These are phyloP conservation scores for Pseudopithomyces chartarum DNA, from an alignment of 2,329 filamentous ascomycete genomes.

Conservation along the genomic window DNA sequence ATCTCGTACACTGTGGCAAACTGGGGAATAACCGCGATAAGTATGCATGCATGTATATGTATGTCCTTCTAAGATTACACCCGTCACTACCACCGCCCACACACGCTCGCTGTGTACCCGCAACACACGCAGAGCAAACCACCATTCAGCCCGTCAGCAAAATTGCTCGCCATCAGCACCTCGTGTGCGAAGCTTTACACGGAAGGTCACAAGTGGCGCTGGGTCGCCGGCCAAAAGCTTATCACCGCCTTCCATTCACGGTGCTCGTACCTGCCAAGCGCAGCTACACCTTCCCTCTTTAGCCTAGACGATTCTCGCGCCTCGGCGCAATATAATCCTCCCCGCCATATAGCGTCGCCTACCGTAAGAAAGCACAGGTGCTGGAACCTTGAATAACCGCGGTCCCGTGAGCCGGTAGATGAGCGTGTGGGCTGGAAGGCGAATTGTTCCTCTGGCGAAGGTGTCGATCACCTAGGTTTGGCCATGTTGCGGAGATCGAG, in stretches of 20 bases:
- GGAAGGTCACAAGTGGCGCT: neutral
- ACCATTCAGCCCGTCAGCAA: too few species aligned
- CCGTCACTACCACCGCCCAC: too few species aligned
- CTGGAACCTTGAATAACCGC: neutral
- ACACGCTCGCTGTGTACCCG: too few species aligned
- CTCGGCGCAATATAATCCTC: neutral
- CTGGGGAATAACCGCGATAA: too few species aligned
- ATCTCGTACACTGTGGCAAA: neutral
- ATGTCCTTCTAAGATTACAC: too few species aligned
- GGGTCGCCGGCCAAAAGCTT: neutral
- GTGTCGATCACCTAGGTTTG: too few species aligned
- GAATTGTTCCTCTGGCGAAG: neutral
- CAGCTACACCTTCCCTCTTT: neutral
- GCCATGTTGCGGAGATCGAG: too few species aligned
- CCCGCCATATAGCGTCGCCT: neutral
- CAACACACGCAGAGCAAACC: too few species aligned
- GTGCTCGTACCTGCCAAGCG: conserved; percentile 5
- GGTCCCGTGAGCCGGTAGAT: neutral
- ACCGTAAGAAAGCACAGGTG: neutral
- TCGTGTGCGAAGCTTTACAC: neutral
- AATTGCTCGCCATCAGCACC: too few species aligned
- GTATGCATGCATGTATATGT: too few species aligned
- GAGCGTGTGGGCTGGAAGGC: neutral
- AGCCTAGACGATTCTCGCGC: neutral
- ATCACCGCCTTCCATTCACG: conserved; percentile 8